Evolutionary conservation across 2,329 filamentous ascomycete genomes (phyloP).

Genomic region (Xylariaceae sp.): DNA sequence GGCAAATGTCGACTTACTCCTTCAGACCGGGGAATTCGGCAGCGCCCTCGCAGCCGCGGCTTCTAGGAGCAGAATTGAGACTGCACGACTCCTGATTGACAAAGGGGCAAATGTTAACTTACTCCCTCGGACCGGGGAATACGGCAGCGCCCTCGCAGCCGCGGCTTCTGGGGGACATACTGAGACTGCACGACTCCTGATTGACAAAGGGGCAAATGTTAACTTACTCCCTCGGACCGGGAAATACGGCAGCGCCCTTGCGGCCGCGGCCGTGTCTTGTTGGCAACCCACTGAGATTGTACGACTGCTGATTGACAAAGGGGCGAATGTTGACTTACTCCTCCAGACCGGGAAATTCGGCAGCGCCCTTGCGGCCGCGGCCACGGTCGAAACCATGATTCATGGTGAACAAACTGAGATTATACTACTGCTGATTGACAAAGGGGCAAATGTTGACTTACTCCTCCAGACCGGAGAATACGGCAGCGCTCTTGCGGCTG

Average conservation of each 20-base stretch:
- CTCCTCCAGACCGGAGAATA: background rate
- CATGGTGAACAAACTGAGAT: too few species aligned
- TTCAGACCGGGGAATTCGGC: background rate
- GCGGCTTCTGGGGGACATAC: background rate
- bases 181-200: background rate
- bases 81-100: background rate
- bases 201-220: conserved; percentile 1
- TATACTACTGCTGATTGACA: background rate
- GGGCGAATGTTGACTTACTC: background rate
- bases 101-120: conserved; percentile 7
- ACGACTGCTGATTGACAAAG: background rate
- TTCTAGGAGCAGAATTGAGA: background rate
- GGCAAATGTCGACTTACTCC: background rate
- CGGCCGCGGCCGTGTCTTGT: background rate
- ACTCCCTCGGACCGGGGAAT: background rate
- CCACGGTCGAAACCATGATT: too few species aligned
- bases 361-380: background rate
- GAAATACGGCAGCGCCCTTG: background rate
- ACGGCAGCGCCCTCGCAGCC: conserved; percentile 3
- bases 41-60: background rate
- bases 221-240: background rate
- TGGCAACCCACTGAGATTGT: background rate
- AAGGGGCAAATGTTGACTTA: background rate
- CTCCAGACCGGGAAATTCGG: background rate
- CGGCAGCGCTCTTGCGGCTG: background rate